Evolutionary conservation across 2,329 filamentous ascomycete genomes (phyloP), one percentile per base, ranked within the genome.

Genomic region (Alternaria ventricosa): DNA sequence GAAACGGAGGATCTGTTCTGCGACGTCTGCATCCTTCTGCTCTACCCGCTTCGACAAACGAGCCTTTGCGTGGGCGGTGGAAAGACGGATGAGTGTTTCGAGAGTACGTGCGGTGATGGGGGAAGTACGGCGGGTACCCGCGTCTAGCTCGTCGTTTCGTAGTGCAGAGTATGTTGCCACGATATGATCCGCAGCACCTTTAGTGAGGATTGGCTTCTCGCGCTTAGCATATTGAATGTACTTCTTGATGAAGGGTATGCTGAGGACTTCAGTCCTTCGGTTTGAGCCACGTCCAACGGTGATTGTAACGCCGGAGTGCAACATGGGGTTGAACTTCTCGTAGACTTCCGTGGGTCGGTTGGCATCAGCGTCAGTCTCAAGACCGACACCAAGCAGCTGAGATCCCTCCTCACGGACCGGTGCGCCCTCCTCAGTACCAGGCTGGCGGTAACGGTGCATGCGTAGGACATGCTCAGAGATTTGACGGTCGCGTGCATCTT

Each of bases 201-300:
- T 93, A 0, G 94, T 97, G 65, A 99, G 84, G 44, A 97, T 85
- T 0, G 96, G 96, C 86, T 94, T 96, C 76, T 96, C 87, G 36
- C 88, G 92, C 84, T 99, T 99, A 68, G 96, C 94, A 80, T 99
- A 99, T 78, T 99, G 96, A 49, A 99, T 96, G 80, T 97, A 99
- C 82, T 99, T 99, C 84, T 99, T 99, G 85, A 99, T 94, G 82
- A 99, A 99, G 0, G 94, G 92, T 64, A 99, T 97, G 82, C 92
- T 97, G 57, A 99, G 85, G 13, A 99, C 92, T 79, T 97, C 94
- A 6, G 92, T 88, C 68, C 91, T 91, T 79, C 92, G 92, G 71
- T 88, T 89, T 25, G 90, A 83, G 11, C 92, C 92, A 43, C 93
- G 88, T 10, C 92, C 91, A 12, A 90, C 86, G 5, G 90, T 93